Evolutionary conservation across 192 early-diverging fungal species (phyloP), one percentile per base, ranked within the genome.

Genomic region (Cladochytrium replicatum): DNA sequence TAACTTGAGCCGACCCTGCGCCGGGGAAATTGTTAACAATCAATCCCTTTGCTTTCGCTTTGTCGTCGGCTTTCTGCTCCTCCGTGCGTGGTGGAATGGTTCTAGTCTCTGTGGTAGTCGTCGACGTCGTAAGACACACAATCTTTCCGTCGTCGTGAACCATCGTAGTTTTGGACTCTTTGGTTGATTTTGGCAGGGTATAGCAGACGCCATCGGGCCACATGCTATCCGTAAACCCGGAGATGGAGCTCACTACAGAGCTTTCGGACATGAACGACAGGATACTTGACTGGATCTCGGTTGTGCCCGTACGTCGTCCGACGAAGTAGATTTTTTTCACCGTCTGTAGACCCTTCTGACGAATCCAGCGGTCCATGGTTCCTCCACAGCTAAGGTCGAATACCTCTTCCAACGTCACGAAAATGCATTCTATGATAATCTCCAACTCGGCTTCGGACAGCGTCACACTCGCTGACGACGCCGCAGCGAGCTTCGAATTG

Each of bases 391-490:
- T 56, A 13, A 67, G 54, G 7, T 51, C 40, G 43, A 74, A 69
- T 0, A 69, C 47, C 45, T 74, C 71, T 44, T 74, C 71, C 22
- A 74, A 60, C 9, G 58, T 41, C 6, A 52, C 55, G 48, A 73
- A 66, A 1, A 60, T 31, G 38, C 62, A 61, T 28, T 73, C 71
- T 22, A 73, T 46, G 11, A 73, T 39, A 23, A 63, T 52, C 11
- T 66, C 59, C 11, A 66, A 44, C 19, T 72, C 70, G 17, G 42
- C 21, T 50, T 37, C 21, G 13, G 39, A 41, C 17, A 50, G n/a
- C n/a, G n/a, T n/a, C n/a, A n/a, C n/a, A n/a, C n/a, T n/a, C n/a
- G n/a, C n/a, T n/a, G n/a, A n/a, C 34, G 34, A 37, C 17, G n/a
- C n/a, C n/a, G 34, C 13, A 13, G 34, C 13, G 34, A n/a, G n/a